These are phyloP conservation scores for Martensiomyces pterosporus DNA, from an alignment of 192 early-diverging fungal species.

Conservation along the genomic window DNA sequence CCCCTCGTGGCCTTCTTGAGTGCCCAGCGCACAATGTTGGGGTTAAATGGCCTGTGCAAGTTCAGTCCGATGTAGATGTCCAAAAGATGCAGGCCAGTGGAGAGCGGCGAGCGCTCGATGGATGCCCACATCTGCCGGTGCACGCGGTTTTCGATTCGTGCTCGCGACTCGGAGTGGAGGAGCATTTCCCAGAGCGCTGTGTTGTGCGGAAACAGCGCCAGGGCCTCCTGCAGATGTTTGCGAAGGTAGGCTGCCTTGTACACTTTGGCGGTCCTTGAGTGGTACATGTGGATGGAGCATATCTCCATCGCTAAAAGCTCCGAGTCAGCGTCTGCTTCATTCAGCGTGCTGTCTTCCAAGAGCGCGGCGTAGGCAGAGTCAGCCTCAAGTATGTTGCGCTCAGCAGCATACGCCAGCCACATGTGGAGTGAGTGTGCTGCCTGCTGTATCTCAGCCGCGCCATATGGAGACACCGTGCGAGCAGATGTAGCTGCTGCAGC, in stretches of 20 bases:
- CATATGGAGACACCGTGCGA: too few species aligned
- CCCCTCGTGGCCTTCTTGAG: constrained; percentile 10
- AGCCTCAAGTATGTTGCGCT: not conserved
- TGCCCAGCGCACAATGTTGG: constrained; percentile 3
- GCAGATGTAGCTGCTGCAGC: too few species aligned
- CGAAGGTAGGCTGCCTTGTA: constrained; percentile 21
- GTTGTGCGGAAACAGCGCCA: constrained; percentile 16
- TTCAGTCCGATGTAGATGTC: too few species aligned
- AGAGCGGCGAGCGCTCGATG: too few species aligned
- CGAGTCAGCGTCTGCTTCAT: not conserved
- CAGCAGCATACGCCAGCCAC: constrained; percentile 25
- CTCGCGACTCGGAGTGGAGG: constrained; percentile 8
- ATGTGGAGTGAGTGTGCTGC: constrained; percentile 7
- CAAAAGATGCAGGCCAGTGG: too few species aligned
- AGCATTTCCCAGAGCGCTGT: constrained; percentile 35
- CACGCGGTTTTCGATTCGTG: constrained; percentile 7
- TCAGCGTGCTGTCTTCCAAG: not conserved
- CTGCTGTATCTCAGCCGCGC: constrained; percentile 2
- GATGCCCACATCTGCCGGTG: not conserved
- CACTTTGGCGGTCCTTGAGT: constrained; percentile 11
- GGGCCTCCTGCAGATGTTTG: constrained; percentile 4
- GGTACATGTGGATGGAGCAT: constrained; percentile 28
- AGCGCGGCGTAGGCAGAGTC: constrained; percentile 2
- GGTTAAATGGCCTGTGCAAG: not conserved
- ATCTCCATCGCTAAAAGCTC: constrained; percentile 14